Base-by-base conservation (phyloP, 805 yeast species). In the Teunomyces aglyptinius region DNA sequence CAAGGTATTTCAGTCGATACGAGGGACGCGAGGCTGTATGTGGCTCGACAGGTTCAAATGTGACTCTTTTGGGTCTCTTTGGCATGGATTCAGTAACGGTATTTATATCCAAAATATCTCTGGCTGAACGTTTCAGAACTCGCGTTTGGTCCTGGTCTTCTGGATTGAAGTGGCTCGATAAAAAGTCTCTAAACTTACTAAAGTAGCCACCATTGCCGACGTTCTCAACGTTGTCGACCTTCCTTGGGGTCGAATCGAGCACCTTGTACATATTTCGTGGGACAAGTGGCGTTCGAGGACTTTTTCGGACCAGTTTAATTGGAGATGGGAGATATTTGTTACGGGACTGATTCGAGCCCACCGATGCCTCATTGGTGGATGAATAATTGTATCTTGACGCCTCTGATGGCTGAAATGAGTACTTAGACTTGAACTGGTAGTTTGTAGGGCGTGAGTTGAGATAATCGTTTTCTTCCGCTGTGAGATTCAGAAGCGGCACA, bases 101-200 rank as follows among this genome's bases (percentile, higher is more conserved):
- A 11, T 43, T 41, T 4, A 52, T 46, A 12, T 49, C 44, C 6
- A 52, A 39, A 11, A 49, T 45, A 11, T 46, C 45, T 41, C 46
- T 45, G 10, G 61, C 60, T 6, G 63, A 58, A 7, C 48, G 39
- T 26, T 49, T 50, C 28, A 61, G 47, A 11, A 7, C 42, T 5
- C 39, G 39, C 10, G 39, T 19, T 22, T 36, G 39, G 24, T 39
- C 42, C 11, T 39, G 42, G 15, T 26, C 42, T 10, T 39, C 33
- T 8, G n/a, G 15, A 8, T 33, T 11, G 8, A 39, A 18, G 15
- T 27, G 31, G 13, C 20, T 16, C 10, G 33, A 16, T n/a, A 39
- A 39, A 39, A 39, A 26, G 31, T 39, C 33, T 10, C 42, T 31
- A 16, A 39, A 27, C 24, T 28, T 39, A 20, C 13, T 28, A 13